These are phyloP conservation scores for Osmanthus fragrans DNA, from an alignment of 257 asterid species.

Conservation along the genomic window DNA sequence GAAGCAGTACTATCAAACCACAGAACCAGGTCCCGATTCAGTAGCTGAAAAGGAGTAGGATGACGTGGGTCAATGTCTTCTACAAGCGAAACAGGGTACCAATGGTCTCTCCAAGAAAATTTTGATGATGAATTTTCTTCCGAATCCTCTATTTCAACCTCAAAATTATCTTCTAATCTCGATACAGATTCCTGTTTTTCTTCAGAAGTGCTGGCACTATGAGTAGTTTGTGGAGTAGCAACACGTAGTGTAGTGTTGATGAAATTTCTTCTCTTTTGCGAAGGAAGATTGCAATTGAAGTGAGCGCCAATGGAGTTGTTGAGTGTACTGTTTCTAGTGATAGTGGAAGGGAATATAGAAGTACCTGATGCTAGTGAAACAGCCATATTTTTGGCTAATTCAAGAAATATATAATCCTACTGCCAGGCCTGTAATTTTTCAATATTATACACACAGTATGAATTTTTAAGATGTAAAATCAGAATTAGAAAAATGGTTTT, in stretches of 20 bases:
- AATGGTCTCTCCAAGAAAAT: constrained; percentile 92
- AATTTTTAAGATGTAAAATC: background rate
- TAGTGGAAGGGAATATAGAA: constrained; percentile 31
- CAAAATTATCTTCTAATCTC: constrained; percentile 21
- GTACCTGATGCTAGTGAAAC: constrained; percentile 39
- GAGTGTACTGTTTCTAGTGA: background rate
- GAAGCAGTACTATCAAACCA: constrained; percentile 82
- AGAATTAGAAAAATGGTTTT: background rate
- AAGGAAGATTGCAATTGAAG: constrained; percentile 14
- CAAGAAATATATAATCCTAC: background rate
- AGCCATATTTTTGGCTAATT: constrained; percentile 25
- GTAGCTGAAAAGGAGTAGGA: constrained; percentile 93
- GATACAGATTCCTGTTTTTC: constrained; percentile 28
- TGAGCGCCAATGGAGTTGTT: constrained; percentile 24
- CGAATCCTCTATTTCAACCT: constrained; percentile 35
- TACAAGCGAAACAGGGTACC: constrained; percentile 95
- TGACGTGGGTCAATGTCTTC: constrained; percentile 81
- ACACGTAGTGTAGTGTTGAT: constrained; percentile 43
- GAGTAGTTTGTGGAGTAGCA: constrained; percentile 63
- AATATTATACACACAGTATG: no score
- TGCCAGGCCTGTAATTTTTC: background rate
- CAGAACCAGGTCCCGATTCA: constrained; percentile 86
- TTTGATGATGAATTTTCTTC: constrained; percentile 53
- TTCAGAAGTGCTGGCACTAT: constrained; percentile 38
- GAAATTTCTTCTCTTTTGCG: constrained; percentile 21